Evolutionary conservation across 1,284 basidiomycete species (phyloP).

Genomic region (Cutaneotrichosporon curvatum): DNA sequence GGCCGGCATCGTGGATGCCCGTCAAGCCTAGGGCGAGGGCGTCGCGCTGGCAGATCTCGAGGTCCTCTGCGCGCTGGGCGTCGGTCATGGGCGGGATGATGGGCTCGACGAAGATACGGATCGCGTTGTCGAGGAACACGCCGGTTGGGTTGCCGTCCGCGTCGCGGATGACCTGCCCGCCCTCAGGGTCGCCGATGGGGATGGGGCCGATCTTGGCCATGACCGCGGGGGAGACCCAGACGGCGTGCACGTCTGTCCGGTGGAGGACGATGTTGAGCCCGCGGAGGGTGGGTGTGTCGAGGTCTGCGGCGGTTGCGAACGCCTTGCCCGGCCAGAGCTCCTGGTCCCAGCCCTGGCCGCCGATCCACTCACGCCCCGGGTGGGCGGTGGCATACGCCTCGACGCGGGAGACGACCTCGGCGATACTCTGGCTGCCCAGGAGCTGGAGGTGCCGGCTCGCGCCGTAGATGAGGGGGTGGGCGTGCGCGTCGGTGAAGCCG

Average conservation of each 20-base stretch:
- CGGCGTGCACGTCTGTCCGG: constrained; percentile 73
- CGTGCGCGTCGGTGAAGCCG: constrained; percentile 61
- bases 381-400: constrained; percentile 58
- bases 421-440: constrained; percentile 52
- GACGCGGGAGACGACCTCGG: constrained; percentile 59
- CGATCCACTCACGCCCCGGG: constrained; percentile 64
- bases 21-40: constrained; percentile 70
- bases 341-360: constrained; percentile 91
- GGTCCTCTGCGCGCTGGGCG: constrained; percentile 55
- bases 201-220: constrained; percentile 54
- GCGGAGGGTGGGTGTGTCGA: constrained; percentile 58
- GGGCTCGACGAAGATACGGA: constrained; percentile 31
- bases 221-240: constrained; percentile 68
- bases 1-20: constrained; percentile 71
- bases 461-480: constrained; percentile 43
- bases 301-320: constrained; percentile 72
- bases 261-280: constrained; percentile 62
- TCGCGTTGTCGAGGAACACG: constrained; percentile 46
- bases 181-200: constrained; percentile 57
- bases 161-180: constrained; percentile 69
- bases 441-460: constrained; percentile 58
- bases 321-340: constrained; percentile 54
- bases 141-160: constrained; percentile 63
- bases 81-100: constrained; percentile 59
- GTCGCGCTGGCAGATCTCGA: constrained; percentile 58